Evolutionary conservation across 1,284 basidiomycete species (phyloP), one percentile per base, ranked within the genome.

Genomic region (Porodaedalea pini): DNA sequence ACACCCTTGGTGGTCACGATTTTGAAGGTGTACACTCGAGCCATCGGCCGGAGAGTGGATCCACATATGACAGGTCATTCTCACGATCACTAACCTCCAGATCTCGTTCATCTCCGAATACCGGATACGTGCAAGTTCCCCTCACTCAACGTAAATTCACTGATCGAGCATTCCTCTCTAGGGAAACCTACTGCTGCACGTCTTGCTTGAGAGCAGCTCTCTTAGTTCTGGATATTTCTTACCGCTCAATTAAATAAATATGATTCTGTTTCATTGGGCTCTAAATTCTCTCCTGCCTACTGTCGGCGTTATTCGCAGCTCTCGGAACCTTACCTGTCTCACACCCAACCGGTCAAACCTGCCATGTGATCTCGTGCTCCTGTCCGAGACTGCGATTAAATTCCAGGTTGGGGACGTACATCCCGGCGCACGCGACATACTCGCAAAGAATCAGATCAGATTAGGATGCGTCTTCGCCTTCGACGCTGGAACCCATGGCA

Each of bases 371-470:
- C 45, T 27, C 19, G n/a, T 45, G 44, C 8, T 27, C 44, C 25
- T 27, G 10, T 45, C 44, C 44, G 44, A 45, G 25, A 34, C 27
- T 4, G 21, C 21, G 43, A 37, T 55, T 36, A 32, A 47, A 37
- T 47, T 15, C 19, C 37, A 29, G 27, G n/a, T 10, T 31, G 37
- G 27, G n/a, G 8, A n/a, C 27, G 32, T 43, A n/a, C 51, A 54
- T 41, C 25, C 15, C 13, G 7, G 19, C 37, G 45, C 54, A 43
- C 25, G 36, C 47, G 36, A 40, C 32, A 19, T n/a, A 19, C 19
- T 36, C 23, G 23, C 37, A 50, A 50, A 50, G 54, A 48, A 21
- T 48, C 48, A 41, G 39, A 44, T 34, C 39, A 32, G 40, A 54
- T 45, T 32, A 19, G 51, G 27, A 32, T 31, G 17, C 32, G 34